Base-by-base conservation (phyloP, 495 filamentous ascomycete species). In the Bathelium albidoporum region DNA sequence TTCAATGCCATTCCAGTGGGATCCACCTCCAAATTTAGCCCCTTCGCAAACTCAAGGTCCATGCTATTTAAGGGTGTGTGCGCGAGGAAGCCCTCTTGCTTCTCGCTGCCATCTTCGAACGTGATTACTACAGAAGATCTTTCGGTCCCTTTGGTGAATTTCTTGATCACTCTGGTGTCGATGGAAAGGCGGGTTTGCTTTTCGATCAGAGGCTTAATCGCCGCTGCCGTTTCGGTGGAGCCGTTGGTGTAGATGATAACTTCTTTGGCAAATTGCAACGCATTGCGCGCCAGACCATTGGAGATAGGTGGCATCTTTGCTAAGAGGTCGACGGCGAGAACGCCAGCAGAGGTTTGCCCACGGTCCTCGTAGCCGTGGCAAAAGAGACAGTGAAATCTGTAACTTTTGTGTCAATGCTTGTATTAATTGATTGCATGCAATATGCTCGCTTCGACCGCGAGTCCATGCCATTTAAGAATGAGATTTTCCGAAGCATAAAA, bases 381-480 rank as follows among this genome's bases (percentile, higher is more conserved):
- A 71, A 79, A 81, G 3, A 82, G 72, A 61, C 77, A 81, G 63
- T 78, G 78, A 60, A 73, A 79, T 22, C 74, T 80, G n/a, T n/a
- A n/a, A n/a, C n/a, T n/a, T n/a, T n/a, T n/a, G n/a, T n/a, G n/a
- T n/a, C n/a, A n/a, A n/a, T n/a, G n/a, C n/a, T n/a, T n/a, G n/a
- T n/a, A n/a, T n/a, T n/a, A n/a, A n/a, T n/a, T n/a, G n/a, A n/a
- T n/a, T n/a, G n/a, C n/a, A n/a, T n/a, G n/a, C n/a, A n/a, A n/a
- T n/a, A 61, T 32, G 9, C 11, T 41, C 36, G 36, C 36, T n/a
- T n/a, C n/a, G n/a, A n/a, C n/a, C n/a, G n/a, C n/a, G n/a, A n/a
- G n/a, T n/a, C n/a, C n/a, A n/a, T n/a, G n/a, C n/a, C 36, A 18
- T 41, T 41, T 41, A 41, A 41, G 18, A n/a, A n/a, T n/a, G n/a